Base-by-base conservation (phyloP, 352 stramenopile species). In the Albugo laibachii region DNA sequence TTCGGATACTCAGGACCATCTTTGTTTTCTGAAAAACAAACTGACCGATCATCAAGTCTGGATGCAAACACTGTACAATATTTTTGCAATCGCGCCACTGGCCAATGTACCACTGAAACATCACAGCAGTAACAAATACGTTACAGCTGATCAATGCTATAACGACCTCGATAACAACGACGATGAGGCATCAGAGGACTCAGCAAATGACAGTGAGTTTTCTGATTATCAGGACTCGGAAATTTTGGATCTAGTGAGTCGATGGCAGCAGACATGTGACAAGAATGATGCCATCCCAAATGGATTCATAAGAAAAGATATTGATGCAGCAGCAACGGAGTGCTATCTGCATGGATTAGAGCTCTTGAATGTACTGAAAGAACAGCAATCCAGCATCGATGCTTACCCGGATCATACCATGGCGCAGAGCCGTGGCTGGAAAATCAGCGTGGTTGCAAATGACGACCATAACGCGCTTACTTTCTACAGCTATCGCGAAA, bases 81-180 rank as follows among this genome's bases (percentile, higher is more conserved):
- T 82, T 19, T 65, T 84, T 46, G 63, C 64, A 34, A 57, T 56
- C 6, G 61, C 72, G 20, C 72, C 72, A 14, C 48, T 84, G 11
- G 50, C 80, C 13, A 51, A 72, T 10, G n/a, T 27, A 43, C 49
- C 13, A 53, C 3, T 16, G 38, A 13, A 20, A 53, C 5, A 6
- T 44, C 0, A 41, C 39, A 20, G 18, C 40, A 46, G 13, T 36
- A 4, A 57, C 42, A 35, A n/a, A 61, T 13, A 19, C 57, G 10
- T 52, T 43, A 15, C 13, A 75, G 14, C 24, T 31, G 53, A 63
- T 12, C 54, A 61, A 18, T 73, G 60, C 57, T 47, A 48, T 1
- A 8, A 31, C 6, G 40, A 53, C 0, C 42, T 51, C 11, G 19
- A 44, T 5, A 53, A 50, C 3, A 18, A 54, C 0, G 42, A 58